Base-by-base conservation (phyloP, 306 rosid genomes). In the Myrica gale region DNA sequence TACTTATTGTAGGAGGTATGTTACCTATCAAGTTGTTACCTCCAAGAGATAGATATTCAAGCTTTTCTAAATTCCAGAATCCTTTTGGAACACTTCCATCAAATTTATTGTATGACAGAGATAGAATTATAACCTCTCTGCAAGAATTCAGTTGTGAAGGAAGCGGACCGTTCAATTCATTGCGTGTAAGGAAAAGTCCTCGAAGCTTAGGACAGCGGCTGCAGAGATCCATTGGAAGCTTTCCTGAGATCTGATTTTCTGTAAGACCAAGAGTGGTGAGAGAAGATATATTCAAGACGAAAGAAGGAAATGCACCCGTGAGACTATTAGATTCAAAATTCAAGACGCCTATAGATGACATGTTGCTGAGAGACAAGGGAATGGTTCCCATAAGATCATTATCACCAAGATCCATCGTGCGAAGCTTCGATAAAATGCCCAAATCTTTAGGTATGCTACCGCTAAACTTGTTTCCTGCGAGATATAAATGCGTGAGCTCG, bases 321-420 rank as follows among this genome's bases (percentile, higher is more conserved):
- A 65, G 48, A 3, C 12, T 12, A 9, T 62, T 62, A 0, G 0
- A 0, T 6, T 3, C 0, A 9, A 62, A 37, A 37, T 0, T 0
- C 45, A 62, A 62, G 20, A 0, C 0, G 10, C 37, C 68, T 62
- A 37, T 4, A 1, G 68, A 62, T 0, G 45, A 13, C 9, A 62
- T 37, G 6, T 37, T 62, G 44, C 11, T 37, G 1, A 62, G 10
- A 9, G 45, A 12, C 20, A 1, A 62, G 32, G 68, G 68, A 21
- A 62, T 13, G 37, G 68, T 4, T 0, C 45, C 68, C 1, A 1
- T 32, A 5, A 62, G 44, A 61, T 2, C 0, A 23, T 20, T 57
- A 3, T 0, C 0, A 3, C 6, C 0, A 4, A 56, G 39, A 20
- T 20, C 0, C 3, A 56, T 19, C 0, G 0, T 0, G 12, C 7